Base-by-base conservation (phyloP, 73 alveolate species). In the Paraurostyla sp. region DNA sequence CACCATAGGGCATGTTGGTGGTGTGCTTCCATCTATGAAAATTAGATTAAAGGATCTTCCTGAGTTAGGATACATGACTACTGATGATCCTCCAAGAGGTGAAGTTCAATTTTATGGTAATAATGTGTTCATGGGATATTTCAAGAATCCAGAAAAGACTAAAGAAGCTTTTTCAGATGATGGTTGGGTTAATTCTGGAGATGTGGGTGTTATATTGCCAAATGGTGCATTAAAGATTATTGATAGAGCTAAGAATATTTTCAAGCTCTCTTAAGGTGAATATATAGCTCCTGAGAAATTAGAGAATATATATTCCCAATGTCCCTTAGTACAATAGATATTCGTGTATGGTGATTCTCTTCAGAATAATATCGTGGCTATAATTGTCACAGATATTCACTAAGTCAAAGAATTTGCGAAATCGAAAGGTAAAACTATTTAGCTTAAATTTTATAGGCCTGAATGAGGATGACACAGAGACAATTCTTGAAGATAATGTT, bases 101-200 rank as follows among this genome's bases (percentile, higher is more conserved):
- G 98, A 94, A 82, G 43, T 94, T 15, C 76, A 87, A 48, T 45
- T 80, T 27, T 63, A 92, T 82, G 94, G 96, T 0, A 46, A 81
- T 0, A 27, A 42, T 25, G 69, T 83, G 41, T 91, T 92, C 76
- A 56, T 81, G 22, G 96, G 96, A 16, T 94, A 94, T 56, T 94
- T 33, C 62, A 94, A 93, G 69, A 85, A 87, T 48, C 62, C 46
- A 42, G 94, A 92, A 65, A 81, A 71, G 89, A 94, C 96, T 13
- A 32, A 65, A 41, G 95, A 94, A 75, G 71, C 90, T 36, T 27
- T 92, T n/a, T 91, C 90, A 41, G 52, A 88, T n/a, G 96, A 94
- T 33, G 94, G 92, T 7, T 94, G 98, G 95, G 23, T 91, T 15
- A 94, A 91, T 68, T 73, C 98, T 11, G 98, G 98, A 30, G 98